Evolutionary conservation across 495 filamentous ascomycete species (phyloP), one percentile per base, ranked within the genome.

Genomic region (Entonaema liquescens): DNA sequence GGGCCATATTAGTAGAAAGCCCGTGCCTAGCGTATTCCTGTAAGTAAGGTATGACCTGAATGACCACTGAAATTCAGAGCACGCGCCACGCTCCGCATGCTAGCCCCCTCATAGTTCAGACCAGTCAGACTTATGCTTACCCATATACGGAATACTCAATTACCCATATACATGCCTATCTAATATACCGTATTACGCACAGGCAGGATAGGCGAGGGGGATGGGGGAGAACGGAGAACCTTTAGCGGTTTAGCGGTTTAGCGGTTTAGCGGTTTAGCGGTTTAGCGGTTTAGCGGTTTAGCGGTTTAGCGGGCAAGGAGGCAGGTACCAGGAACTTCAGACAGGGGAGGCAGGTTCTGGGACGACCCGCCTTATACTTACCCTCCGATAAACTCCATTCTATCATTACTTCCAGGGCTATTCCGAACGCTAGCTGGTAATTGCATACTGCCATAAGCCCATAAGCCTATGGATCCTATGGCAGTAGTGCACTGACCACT

Each of bases 181-280:
- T 58, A 33, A 33, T 33, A 33, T 70, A 50, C 70, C 60, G 70
- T 72, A 72, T 72, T 72, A 68, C 70, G 70, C 70, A 72, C 70
- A 68, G 69, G 64, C 62, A 33, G 31, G 31, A 33, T 33, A 33
- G 31, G 11, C 31, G 31, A 9, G 31, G 11, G 1, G 11, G 31
- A 33, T 9, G 40, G 58, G 54, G 5, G 31, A 47, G 19, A 35
- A 26, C 25, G 26, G 29, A 31, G 31, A 33, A 33, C 5, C n/a
- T n/a, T n/a, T n/a, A n/a, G n/a, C n/a, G n/a, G n/a, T n/a, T n/a
- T n/a, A n/a, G n/a, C n/a, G n/a, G n/a, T n/a, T n/a, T n/a, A n/a
- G n/a, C n/a, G n/a, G n/a, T n/a, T n/a, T n/a, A n/a, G n/a, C n/a
- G n/a, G n/a, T n/a, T n/a, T n/a, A n/a, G n/a, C n/a, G n/a, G n/a